Conservation (phyloP, 2,329 filamentous ascomycete genomes). For the Phaeosphaeriaceae sp. region DNA sequence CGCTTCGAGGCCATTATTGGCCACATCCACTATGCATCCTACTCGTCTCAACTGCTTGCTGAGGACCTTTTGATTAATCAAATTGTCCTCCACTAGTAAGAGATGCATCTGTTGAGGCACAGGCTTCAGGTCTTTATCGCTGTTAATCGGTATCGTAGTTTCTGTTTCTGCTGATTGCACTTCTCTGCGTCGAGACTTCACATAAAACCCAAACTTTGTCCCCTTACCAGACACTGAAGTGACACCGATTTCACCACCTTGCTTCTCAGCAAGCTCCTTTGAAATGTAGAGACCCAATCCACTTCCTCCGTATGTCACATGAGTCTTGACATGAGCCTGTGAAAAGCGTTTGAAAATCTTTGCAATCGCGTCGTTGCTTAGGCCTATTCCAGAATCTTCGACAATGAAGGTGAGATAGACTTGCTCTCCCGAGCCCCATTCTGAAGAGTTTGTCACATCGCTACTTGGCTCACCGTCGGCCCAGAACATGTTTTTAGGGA, state of each 20-base stretch:
- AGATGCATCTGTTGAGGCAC: not conserved
- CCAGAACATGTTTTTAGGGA: not conserved
- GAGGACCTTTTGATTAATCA: conserved; percentile 8
- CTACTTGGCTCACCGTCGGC: not conserved
- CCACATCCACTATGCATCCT: conserved; percentile 5
- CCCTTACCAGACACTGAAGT: conserved; percentile 44
- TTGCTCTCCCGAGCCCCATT: conserved; percentile 21
- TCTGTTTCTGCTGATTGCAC: conserved; percentile 2
- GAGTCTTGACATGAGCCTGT: conserved; percentile 30
- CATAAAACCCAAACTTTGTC: conserved; percentile 55
- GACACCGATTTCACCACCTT: conserved; percentile 50
- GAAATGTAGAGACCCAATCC: conserved; percentile 38
- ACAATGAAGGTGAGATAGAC: conserved; percentile 37
- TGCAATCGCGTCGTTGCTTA: conserved; percentile 48
- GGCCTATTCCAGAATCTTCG: conserved; percentile 50
- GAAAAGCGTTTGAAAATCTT: conserved; percentile 45
- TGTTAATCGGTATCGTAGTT: not conserved
- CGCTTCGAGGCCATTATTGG: conserved; percentile 7
- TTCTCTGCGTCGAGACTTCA: conserved; percentile 38
- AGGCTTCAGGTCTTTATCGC: not conserved
- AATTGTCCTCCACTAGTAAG: conserved; percentile 8
- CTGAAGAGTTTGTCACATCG: conserved; percentile 2
- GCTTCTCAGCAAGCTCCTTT: conserved; percentile 30
- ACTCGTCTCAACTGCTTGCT: not conserved
- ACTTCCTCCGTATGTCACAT: conserved; percentile 45